Base-by-base conservation (phyloP, 2,329 filamentous ascomycete genomes). In the Colletotrichum acutatum region DNA sequence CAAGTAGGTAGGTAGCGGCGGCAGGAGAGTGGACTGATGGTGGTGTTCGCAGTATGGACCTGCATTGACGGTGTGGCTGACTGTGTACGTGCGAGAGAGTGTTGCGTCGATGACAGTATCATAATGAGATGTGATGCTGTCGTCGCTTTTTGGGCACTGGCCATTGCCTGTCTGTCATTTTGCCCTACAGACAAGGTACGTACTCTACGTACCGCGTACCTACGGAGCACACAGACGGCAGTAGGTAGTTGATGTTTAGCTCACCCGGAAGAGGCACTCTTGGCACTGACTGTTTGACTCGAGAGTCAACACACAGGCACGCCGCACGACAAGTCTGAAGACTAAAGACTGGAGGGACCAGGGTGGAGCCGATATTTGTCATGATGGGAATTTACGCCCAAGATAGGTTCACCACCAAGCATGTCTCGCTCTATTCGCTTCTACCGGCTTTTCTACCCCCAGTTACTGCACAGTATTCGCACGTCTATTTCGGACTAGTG, bases 321-420 rank as follows among this genome's bases (percentile, higher is more conserved):
- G 32, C 32, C 8, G 32, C 32, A 11, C 11, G 32, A 32, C 32
- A 11, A 11, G 32, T 12, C 32, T 32, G 12, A 12, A 32, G 32
- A 32, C 12, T 42, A 16, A 52, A 16, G 61, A 4, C 16, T n/a
- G 19, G 19, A 9, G 5, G 42, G 42, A 49, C 19, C 42, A 49
- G 19, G 56, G 24, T n/a, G 42, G 14, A 42, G 16, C 34, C 34
- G 42, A 16, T 42, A 71, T 71, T 71, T 71, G 68, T 71, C 68
- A 71, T 71, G 54, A 46, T 52, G 19, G 61, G 12, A 26, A 14
- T 60, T 54, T 37, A 9, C n/a, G 22, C 28, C 32, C 46, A 60
- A 66, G 54, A 66, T 30, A 54, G 22, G 30, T 28, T 49, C 42
- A 49, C 42, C 56, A 30, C 42, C 56, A 30, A 32, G 26, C 32